These are phyloP conservation scores for Candida endomychidarum DNA, from an alignment of 805 yeast species.

Conservation along the genomic window DNA sequence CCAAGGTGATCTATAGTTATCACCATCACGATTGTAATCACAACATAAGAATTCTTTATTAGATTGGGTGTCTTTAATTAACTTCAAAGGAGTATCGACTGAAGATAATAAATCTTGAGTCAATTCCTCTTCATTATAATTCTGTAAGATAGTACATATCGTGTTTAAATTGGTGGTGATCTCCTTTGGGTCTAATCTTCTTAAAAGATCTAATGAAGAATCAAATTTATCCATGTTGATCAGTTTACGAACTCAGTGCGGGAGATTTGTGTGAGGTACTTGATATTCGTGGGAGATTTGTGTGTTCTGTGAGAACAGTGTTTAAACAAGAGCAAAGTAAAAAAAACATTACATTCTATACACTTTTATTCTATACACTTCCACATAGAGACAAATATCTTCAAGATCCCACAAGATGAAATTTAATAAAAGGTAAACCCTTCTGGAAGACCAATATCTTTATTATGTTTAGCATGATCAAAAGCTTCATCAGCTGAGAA, in stretches of 20 bases:
- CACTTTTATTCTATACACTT: too few species aligned
- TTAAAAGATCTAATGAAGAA: slow-evolving; percentile 39
- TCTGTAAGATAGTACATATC: slow-evolving; percentile 42
- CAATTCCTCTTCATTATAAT: slow-evolving; percentile 36
- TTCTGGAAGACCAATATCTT: too few species aligned
- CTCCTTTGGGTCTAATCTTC: slow-evolving; percentile 41
- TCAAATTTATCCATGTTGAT: slow-evolving; percentile 35
- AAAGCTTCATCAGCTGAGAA: slow-evolving; percentile 1
- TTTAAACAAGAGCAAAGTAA: too few species aligned
- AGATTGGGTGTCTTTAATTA: slow-evolving; percentile 47
- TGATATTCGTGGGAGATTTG: too few species aligned
- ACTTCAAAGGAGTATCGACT: slow-evolving; percentile 79
- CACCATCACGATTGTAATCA: slow-evolving; percentile 95
- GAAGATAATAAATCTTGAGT: slow-evolving; percentile 87
- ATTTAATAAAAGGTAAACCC: too few species aligned
- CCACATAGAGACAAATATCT: too few species aligned
- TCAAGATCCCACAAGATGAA: too few species aligned
- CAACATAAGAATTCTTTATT: slow-evolving; percentile 79
- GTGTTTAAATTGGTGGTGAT: slow-evolving; percentile 33
- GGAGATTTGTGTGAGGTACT: too few species aligned
- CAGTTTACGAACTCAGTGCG: too few species aligned
- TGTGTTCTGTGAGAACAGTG: too few species aligned
- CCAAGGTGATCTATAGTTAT: slow-evolving; percentile 90
- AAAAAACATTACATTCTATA: too few species aligned
- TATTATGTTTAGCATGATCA: too few species aligned